phyloP scores from a whole-genome alignment of 192 early-diverging fungal species.

The Phlyctochytrium bullatum region DNA sequence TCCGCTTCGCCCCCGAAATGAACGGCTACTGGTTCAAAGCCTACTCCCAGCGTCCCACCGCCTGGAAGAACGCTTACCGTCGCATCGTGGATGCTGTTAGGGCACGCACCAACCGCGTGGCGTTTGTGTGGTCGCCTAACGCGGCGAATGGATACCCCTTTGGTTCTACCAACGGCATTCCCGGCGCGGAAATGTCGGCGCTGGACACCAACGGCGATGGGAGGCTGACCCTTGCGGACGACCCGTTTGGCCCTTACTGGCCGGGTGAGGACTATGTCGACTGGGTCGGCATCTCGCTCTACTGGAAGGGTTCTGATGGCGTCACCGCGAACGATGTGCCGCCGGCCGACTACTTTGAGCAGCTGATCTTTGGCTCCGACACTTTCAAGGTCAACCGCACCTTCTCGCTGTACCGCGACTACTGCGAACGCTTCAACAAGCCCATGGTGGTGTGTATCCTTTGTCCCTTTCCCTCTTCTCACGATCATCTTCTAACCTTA shows the following conservation, averaged over 20 bases:
- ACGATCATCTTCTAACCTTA: too few species aligned
- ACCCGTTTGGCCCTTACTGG: conserved; percentile 37
- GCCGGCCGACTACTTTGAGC: neutral
- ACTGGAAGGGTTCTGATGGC: conserved; percentile 12
- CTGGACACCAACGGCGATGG: conserved; percentile 52
- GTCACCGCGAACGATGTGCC: neutral
- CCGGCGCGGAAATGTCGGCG: conserved; percentile 23
- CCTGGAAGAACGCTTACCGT: neutral
- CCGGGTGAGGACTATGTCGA: conserved; percentile 29
- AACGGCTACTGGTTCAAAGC: conserved; percentile 27
- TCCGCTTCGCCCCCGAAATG: conserved; percentile 31
- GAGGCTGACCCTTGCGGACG: neutral
- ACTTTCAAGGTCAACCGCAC: neutral
- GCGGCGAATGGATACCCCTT: conserved; percentile 35
- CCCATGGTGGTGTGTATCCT: conserved; percentile 4
- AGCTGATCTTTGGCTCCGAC: conserved; percentile 11
- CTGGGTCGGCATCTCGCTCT: conserved; percentile 20
- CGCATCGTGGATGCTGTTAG: neutral
- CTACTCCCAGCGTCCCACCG: neutral
- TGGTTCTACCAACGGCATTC: conserved; percentile 8
- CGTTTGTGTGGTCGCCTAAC: conserved; percentile 45
- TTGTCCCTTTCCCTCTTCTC: neutral
- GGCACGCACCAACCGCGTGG: neutral
- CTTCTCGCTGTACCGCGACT: conserved; percentile 15
- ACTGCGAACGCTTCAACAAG: conserved; percentile 3